Evolutionary conservation across 108 stramenopile genomes (phyloP), one percentile per base, ranked within the genome.

Genomic region (Ochromonas danica): DNA sequence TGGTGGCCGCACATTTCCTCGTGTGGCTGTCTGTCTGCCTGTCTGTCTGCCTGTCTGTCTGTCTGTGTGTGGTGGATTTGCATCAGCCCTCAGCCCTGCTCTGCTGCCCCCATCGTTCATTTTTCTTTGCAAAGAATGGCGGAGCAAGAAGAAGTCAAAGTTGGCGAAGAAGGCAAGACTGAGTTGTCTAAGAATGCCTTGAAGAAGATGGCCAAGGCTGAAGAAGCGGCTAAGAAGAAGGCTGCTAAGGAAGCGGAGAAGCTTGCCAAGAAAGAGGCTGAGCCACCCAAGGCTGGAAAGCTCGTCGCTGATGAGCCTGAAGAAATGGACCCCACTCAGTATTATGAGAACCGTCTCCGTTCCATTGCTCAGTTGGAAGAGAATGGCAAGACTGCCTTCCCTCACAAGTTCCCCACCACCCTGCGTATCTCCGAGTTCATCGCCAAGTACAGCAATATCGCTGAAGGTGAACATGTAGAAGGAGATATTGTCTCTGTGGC

Each of bases 361-460:
- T 87, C 90, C 6, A 84, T 98, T 36, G 88, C 87, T 31, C 87
- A 88, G 70, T 84, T 96, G 80, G 90, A 96, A 80, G 85, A 83
- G 82, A 83, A 90, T 6, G 98, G 96, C 3, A 78, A 70, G 61
- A 94, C 91, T 82, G 91, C 96, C n/a, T 99, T 96, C 82, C 98
- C 98, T 0, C 96, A 99, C 93, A 99, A 99, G 90, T 99, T 97
- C 82, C 86, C 90, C 62, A 93, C 94, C 0, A 89, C 91, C 71
- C 89, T 87, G 71, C 89, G 93, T 61, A 79, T 98, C 71, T 94
- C 96, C 17, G 96, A 96, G 72, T 98, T 91, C 78, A 87, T 86
- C 39, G 83, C 82, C 39, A 89, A 90, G 78, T 97, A 85, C 86
- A 83, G 86, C 36, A 43, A 87, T 78, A 93, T 91, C 28, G 82